A percentile compares a stretch with the other conserved stretches of the same genome.
phyloP scores from a whole-genome alignment of 352 stramenopile species.

The Pythium sp. region DNA sequence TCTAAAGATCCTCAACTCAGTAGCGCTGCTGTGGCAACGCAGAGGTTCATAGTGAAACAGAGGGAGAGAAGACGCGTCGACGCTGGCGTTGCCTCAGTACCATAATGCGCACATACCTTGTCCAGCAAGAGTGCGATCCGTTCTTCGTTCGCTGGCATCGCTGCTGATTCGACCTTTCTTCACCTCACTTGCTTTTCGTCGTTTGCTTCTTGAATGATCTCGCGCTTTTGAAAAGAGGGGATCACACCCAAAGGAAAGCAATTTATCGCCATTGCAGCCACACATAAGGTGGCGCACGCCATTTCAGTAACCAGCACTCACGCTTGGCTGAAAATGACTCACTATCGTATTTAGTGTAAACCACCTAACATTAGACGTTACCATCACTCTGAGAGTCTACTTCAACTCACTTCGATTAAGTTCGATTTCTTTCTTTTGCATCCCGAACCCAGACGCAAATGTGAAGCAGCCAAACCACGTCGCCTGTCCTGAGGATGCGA shows the following conservation, averaged over 20 bases:
- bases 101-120: slow-evolving; percentile 38
- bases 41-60: neutral
- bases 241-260: neutral
- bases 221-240: neutral
- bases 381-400: slow-evolving; percentile 2
- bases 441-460: neutral
- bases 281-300: neutral
- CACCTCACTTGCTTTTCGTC: neutral
- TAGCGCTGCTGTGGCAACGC: neutral
- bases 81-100: neutral
- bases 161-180: neutral
- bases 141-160: slow-evolving; percentile 71
- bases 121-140: slow-evolving; percentile 79
- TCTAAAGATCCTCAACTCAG: neutral
- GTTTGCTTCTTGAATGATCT: slow-evolving; percentile 13
- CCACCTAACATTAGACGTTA: neutral
- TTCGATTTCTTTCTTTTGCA: neutral
- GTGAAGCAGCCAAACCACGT: neutral
- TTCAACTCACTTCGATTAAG: slow-evolving; percentile 8
- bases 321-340: neutral
- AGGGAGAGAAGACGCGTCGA: neutral
- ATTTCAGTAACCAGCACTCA: neutral
- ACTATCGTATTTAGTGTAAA: neutral
- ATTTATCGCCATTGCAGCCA: neutral
- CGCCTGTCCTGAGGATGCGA: neutral